These are phyloP conservation scores for Auricularia auricula-judae DNA, from an alignment of 768 basidiomycete species.

Conservation along the genomic window DNA sequence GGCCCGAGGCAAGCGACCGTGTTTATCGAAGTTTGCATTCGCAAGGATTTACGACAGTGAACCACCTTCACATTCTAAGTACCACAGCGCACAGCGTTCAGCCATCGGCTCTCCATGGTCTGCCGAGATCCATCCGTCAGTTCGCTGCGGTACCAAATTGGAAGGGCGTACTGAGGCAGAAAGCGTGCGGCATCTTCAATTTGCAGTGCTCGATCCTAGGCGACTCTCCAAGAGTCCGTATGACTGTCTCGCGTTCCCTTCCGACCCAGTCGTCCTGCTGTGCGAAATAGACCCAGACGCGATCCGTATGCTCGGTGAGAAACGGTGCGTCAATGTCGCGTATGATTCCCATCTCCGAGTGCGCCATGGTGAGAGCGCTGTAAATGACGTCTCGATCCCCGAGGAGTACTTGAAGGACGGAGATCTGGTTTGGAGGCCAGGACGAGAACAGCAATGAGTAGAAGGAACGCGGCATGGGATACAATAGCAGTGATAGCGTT, in stretches of 20 bases:
- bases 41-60: neutral
- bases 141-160: neutral
- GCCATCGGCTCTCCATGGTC: constrained; percentile 44
- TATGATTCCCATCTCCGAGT: constrained; percentile 60
- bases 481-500: constrained; percentile 31
- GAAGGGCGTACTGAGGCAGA: constrained; percentile 50
- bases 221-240: constrained; percentile 28
- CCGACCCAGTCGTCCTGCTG: constrained; percentile 62
- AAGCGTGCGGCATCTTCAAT: constrained; percentile 52
- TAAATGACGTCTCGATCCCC: constrained; percentile 39
- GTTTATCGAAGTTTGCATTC: neutral
- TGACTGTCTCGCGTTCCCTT: constrained; percentile 34
- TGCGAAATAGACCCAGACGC: constrained; percentile 48
- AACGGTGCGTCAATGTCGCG: constrained; percentile 36
- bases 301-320: constrained; percentile 27
- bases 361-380: constrained; percentile 47
- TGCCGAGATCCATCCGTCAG: constrained; percentile 3
- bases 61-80: neutral
- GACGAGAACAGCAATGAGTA: constrained; percentile 34
- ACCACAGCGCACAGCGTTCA: constrained; percentile 26
- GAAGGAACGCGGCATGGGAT: constrained; percentile 26
- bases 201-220: constrained; percentile 33
- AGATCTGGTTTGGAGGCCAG: constrained; percentile 39
- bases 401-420: constrained; percentile 38
- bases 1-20: no score